Evolutionary conservation across 768 basidiomycete genomes (phyloP).

Genomic region (Fistulinella prunicolor): DNA sequence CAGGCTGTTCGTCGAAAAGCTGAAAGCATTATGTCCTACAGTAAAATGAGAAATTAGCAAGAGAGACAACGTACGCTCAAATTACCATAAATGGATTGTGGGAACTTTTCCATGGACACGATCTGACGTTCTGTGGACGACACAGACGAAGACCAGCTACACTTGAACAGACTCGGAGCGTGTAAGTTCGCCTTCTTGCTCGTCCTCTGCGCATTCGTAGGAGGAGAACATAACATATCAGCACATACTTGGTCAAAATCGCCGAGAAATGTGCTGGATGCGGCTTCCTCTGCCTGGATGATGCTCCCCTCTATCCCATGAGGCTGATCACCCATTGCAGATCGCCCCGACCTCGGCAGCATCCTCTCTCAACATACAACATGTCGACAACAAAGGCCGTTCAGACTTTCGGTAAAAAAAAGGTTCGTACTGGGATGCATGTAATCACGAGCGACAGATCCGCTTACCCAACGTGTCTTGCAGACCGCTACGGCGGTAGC

Average conservation of each 20-base stretch:
- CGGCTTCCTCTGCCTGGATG: constrained; percentile 34
- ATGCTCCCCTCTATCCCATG: too few relatives aligned
- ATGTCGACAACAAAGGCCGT: constrained; percentile 87
- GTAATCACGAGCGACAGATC: not conserved
- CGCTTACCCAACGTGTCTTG: constrained; percentile 7
- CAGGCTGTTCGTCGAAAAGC: constrained; percentile 13
- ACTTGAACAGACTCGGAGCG: constrained; percentile 33
- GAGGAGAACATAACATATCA: not conserved
- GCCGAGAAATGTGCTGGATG: constrained; percentile 41
- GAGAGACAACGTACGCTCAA: not conserved
- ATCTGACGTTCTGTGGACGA: not conserved
- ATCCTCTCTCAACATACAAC: constrained; percentile 37
- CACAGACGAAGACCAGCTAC: constrained; percentile 17
- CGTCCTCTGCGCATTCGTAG: not conserved
- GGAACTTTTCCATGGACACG: constrained; percentile 15
- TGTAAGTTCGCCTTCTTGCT: constrained; percentile 35
- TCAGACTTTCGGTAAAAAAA: constrained; percentile 99
- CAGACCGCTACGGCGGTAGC: constrained; percentile 98
- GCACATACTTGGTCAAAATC: constrained; percentile 12
- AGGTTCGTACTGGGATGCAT: constrained; percentile 49
- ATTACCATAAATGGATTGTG: constrained; percentile 26
- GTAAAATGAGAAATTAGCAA: not conserved
- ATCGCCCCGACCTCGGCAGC: too few relatives aligned
- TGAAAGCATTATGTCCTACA: constrained; percentile 23
- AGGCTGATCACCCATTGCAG: constrained; percentile 25